phyloP scores from a whole-genome alignment of 108 stramenopile genomes.

The Skeletonema marinoi region DNA sequence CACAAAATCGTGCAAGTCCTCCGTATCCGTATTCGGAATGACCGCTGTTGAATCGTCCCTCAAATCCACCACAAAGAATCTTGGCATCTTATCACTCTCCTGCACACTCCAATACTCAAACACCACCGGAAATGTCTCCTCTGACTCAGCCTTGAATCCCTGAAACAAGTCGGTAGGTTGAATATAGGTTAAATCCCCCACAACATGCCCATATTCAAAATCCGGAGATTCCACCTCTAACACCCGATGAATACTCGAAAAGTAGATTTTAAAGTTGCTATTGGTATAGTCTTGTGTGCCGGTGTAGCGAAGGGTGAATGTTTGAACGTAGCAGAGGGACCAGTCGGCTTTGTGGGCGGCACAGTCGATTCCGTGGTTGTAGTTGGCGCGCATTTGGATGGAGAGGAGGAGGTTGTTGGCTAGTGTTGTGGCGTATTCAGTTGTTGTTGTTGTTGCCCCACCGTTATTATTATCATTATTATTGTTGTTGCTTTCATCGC shows the following conservation, averaged over 20 bases:
- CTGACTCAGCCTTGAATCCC: conserved; percentile 5
- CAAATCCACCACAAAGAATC: not conserved
- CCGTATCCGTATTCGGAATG: conserved; percentile 11
- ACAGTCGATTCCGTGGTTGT: not conserved
- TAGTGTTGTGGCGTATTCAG: not conserved
- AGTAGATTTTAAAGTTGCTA: conserved; percentile 8
- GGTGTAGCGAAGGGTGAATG: not conserved
- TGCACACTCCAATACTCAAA: conserved; percentile 22
- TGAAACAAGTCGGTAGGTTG: conserved; percentile 2
- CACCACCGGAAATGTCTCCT: not conserved
- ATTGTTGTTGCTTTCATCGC: too few species aligned
- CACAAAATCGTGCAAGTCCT: conserved; percentile 8
- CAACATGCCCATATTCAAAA: conserved; percentile 10
- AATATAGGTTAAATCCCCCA: conserved; percentile 20
- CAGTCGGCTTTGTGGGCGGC: not conserved
- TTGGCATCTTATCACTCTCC: conserved; percentile 19
- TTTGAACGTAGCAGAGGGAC: not conserved
- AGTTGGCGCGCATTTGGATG: not conserved
- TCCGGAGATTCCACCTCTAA: conserved; percentile 5
- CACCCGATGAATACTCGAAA: conserved; percentile 4
- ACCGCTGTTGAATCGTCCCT: not conserved
- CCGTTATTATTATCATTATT: too few species aligned
- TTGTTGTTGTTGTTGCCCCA: too few species aligned
- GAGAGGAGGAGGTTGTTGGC: not conserved
- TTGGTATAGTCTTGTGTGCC: not conserved